Percentiles rank a stretch among this genome's conserved stretches.
phyloP scores from a whole-genome alignment of 2,329 filamentous ascomycete species.

The Cytospora piceicola region DNA sequence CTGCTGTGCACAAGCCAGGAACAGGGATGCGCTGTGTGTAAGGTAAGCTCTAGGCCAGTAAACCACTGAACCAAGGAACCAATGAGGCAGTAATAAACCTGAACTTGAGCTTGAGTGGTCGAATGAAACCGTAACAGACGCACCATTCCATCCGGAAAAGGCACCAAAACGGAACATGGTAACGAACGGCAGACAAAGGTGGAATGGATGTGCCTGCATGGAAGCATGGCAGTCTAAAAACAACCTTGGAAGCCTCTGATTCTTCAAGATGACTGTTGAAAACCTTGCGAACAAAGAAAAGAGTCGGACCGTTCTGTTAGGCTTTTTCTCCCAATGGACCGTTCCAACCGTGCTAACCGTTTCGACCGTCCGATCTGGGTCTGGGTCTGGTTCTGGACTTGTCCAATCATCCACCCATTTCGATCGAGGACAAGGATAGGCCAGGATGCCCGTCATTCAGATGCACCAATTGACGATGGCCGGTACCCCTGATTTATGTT shows the following conservation, averaged over 20 bases:
- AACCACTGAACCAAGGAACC: background rate
- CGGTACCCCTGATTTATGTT: background rate
- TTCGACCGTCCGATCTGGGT: background rate
- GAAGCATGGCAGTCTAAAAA: too few relatives aligned
- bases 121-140: background rate
- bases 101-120: background rate
- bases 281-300: background rate
- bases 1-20: conserved; percentile 9
- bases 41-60: conserved; percentile 12
- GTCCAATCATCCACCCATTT: too few relatives aligned
- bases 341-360: too few relatives aligned
- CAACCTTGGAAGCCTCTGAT: too few relatives aligned
- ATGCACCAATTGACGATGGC: background rate
- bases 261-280: too few relatives aligned
- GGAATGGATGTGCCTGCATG: too few relatives aligned
- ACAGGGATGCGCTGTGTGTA: conserved; percentile 9
- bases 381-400: background rate
- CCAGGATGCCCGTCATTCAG: background rate
- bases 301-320: background rate
- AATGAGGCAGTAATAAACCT: too few relatives aligned
- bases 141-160: background rate
- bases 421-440: background rate
- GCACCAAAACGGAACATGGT: background rate
- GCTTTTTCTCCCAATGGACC: background rate
- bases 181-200: background rate